Percentiles rank a stretch among this genome's conserved stretches.
Conservation (phyloP, 257 asterid genomes). For the Phtheirospermum japonicum region DNA sequence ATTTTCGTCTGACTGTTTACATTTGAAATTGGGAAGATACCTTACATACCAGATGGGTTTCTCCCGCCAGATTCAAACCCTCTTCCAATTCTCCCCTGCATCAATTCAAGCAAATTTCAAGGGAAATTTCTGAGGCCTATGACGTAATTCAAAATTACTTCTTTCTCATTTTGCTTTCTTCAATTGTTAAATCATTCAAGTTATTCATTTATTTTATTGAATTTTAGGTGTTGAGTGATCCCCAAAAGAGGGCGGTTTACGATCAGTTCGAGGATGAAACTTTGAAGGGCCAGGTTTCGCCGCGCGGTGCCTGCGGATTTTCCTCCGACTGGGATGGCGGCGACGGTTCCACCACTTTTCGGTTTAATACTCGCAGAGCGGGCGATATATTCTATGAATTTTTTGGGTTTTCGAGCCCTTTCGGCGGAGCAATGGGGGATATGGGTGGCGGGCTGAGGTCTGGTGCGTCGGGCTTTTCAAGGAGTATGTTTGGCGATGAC, state of each 20-base stretch:
- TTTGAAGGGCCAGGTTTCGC: conserved; percentile 59
- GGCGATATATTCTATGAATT: conserved; percentile 52
- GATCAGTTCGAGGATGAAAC: conserved; percentile 69
- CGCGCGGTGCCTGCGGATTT: conserved; percentile 51
- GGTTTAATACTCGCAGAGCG: conserved; percentile 50
- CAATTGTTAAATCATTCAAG: conserved; percentile 9
- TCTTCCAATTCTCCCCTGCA: too few relatives aligned
- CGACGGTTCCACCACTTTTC: conserved; percentile 34
- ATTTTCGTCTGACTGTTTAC: too few relatives aligned
- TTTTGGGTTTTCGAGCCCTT: conserved; percentile 47
- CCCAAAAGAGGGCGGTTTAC: conserved; percentile 52
- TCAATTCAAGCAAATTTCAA: too few relatives aligned
- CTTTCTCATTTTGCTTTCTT: neutral
- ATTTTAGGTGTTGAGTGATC: conserved; percentile 58
- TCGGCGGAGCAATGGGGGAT: conserved; percentile 53
- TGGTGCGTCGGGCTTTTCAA: too few relatives aligned
- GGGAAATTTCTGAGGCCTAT: conserved; percentile 64
- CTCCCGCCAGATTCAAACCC: too few relatives aligned
- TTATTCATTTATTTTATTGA: conserved; percentile 11
- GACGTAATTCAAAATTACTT: conserved; percentile 35
- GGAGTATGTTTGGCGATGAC: too few relatives aligned
- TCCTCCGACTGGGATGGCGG: conserved; percentile 38
- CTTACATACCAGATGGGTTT: too few relatives aligned
- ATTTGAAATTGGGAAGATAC: too few relatives aligned
- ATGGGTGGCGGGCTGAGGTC: conserved; percentile 38